A percentile compares a stretch with the other conserved stretches of the same genome.
Evolutionary conservation across 768 basidiomycete species (phyloP).

Genomic region (Hypholoma sublateritium): DNA sequence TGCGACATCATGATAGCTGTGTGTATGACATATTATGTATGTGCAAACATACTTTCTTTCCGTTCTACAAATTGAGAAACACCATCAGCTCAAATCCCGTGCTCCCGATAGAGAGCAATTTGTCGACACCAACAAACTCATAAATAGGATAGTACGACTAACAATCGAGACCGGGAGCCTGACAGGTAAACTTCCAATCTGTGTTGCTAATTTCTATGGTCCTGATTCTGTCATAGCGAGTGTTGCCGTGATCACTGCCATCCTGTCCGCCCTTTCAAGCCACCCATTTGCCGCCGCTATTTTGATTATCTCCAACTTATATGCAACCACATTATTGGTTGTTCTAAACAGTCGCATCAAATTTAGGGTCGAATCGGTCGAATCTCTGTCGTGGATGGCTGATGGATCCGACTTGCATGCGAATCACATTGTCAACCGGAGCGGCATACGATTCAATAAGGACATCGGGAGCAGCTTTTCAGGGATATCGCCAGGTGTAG

Average conservation of each 20-base stretch:
- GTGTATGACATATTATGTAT: neutral
- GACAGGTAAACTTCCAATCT: neutral
- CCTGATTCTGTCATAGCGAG: neutral
- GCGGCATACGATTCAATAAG: too few relatives aligned
- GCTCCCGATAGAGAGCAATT: neutral
- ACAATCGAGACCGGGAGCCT: neutral
- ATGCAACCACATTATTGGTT: neutral
- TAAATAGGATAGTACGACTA: neutral
- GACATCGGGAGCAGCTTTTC: too few relatives aligned
- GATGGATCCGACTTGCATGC: too few relatives aligned
- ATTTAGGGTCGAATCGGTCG: neutral
- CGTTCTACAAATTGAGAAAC: neutral
- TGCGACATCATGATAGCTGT: neutral
- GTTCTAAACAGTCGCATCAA: neutral
- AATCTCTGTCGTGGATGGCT: too few relatives aligned
- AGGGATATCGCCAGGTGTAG: too few relatives aligned
- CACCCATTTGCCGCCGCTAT: neutral
- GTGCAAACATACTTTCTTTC: neutral
- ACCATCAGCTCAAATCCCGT: neutral
- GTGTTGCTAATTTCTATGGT: neutral
- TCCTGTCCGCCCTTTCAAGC: neutral
- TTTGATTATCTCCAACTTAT: neutral
- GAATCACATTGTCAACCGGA: too few relatives aligned
- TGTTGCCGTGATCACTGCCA: neutral
- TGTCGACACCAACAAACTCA: neutral